Conservation (phyloP, 225 moss, liverwort and hornwort species). For the Anthoceros angustus region DNA sequence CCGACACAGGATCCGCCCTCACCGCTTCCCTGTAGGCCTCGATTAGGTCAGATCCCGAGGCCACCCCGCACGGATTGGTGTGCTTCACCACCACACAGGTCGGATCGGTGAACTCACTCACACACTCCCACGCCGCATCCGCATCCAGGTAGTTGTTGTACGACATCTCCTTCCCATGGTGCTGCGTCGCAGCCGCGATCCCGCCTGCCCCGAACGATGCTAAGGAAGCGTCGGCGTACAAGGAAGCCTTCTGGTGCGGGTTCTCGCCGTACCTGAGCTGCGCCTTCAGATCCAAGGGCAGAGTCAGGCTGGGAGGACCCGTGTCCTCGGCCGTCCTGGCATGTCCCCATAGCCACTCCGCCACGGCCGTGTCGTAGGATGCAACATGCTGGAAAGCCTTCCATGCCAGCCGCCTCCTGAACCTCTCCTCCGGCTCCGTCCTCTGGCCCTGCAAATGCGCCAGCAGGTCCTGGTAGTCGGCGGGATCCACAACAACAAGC, state of each 20-base stretch:
- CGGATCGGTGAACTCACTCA: conserved; percentile 70
- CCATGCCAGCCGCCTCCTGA: conserved; percentile 77
- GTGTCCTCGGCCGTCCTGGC: conserved; percentile 19
- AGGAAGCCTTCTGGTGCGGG: conserved; percentile 87
- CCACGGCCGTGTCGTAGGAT: conserved; percentile 77
- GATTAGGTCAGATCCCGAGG: conserved; percentile 59
- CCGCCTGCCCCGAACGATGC: conserved; percentile 68
- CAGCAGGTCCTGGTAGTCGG: conserved; percentile 57
- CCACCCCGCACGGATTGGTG: conserved; percentile 96
- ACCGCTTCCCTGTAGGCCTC: conserved; percentile 87
- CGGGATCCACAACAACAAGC: conserved; percentile 86
- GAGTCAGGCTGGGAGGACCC: conserved; percentile 61
- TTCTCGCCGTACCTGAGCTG: conserved; percentile 87
- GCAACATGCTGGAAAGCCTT: conserved; percentile 92
- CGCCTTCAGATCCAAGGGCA: conserved; percentile 61
- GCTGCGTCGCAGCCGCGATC: conserved; percentile 66
- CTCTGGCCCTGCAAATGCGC: conserved; percentile 49
- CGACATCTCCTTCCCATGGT: conserved; percentile 99
- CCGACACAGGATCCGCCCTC: conserved; percentile 86
- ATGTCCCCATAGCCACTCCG: conserved; percentile 91
- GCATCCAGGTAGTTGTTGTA: conserved; percentile 98
- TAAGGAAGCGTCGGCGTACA: conserved; percentile 72
- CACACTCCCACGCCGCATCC: conserved; percentile 97
- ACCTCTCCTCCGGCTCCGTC: conserved; percentile 28
- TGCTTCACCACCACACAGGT: conserved; percentile 98